phyloP scores from a whole-genome alignment of 345 rosid genomes.

The Salix arbutifolia region DNA sequence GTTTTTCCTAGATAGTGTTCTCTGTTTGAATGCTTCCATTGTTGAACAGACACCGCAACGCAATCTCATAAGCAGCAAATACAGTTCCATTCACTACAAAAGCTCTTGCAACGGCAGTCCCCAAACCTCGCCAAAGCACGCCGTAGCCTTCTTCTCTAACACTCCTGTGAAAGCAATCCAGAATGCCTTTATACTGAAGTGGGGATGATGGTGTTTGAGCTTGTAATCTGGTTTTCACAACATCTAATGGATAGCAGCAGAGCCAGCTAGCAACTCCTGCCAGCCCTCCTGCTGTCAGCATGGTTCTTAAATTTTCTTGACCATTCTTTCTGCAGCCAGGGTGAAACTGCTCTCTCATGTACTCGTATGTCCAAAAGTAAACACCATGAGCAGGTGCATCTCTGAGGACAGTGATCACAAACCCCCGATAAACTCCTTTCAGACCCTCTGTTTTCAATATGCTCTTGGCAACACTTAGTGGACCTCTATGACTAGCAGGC shows the following conservation, averaged over 20 bases:
- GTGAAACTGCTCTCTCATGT: conserved; percentile 64
- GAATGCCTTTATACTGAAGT: conserved; percentile 49
- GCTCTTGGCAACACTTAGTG: conserved; percentile 53
- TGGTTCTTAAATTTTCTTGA: conserved; percentile 61
- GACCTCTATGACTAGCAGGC: conserved; percentile 33
- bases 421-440: conserved; percentile 67
- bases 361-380: conserved; percentile 94
- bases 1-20: conserved; percentile 26
- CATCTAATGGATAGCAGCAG: conserved; percentile 82
- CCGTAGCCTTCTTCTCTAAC: conserved; percentile 57
- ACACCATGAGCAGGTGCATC: conserved; percentile 85
- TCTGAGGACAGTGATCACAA: conserved; percentile 61
- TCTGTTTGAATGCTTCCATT: conserved; percentile 43
- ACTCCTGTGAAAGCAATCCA: conserved; percentile 63
- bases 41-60: conserved; percentile 72
- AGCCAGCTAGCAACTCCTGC: conserved; percentile 97
- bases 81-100: conserved; percentile 89
- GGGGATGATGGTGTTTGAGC: conserved; percentile 41
- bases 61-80: conserved; percentile 77
- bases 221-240: conserved; percentile 80
- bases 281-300: conserved; percentile 77
- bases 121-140: conserved; percentile 88
- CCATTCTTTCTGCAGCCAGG: conserved; percentile 85
- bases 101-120: conserved; percentile 95
- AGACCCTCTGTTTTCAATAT: conserved; percentile 57